These are phyloP conservation scores for Cadophora malorum DNA, from an alignment of 2,329 filamentous ascomycete genomes.

Conservation along the genomic window DNA sequence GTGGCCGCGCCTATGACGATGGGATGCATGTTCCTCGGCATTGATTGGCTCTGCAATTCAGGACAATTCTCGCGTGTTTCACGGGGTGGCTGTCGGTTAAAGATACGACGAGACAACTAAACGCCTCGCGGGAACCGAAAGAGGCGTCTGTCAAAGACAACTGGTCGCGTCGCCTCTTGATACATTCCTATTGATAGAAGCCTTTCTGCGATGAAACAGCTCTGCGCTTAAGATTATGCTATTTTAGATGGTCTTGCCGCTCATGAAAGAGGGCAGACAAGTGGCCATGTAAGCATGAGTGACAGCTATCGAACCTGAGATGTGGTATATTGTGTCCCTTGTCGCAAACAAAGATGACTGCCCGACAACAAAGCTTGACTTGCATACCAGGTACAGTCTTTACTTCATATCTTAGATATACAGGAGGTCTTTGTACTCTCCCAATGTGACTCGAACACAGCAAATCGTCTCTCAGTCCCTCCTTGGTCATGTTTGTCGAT, in stretches of 20 bases:
- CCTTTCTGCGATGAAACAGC: neutral
- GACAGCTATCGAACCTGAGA: too few species aligned
- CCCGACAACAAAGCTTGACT: neutral
- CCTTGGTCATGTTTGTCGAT: too few species aligned
- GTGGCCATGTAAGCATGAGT: too few species aligned
- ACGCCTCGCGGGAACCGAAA: neutral
- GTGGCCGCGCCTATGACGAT: conserved; percentile 13
- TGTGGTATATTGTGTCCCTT: neutral
- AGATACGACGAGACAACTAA: neutral
- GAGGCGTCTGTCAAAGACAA: conserved; percentile 7
- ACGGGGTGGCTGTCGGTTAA: neutral
- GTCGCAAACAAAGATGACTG: neutral
- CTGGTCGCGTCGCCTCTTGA: neutral
- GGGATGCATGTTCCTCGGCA: neutral
- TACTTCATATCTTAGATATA: neutral
- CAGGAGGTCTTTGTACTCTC: neutral
- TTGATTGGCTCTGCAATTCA: conserved; percentile 4
- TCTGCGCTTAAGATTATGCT: neutral
- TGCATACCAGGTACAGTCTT: neutral
- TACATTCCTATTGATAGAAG: conserved; percentile 3
- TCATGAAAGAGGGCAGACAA: neutral
- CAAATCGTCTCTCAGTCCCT: neutral
- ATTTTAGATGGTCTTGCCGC: neutral
- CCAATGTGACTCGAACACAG: neutral
- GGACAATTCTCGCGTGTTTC: conserved; percentile 8